Percentiles rank a stretch among this genome's conserved stretches.
These are phyloP conservation scores for Heterococcus sp. DNA, from an alignment of 108 stramenopile genomes.

Conservation along the genomic window DNA sequence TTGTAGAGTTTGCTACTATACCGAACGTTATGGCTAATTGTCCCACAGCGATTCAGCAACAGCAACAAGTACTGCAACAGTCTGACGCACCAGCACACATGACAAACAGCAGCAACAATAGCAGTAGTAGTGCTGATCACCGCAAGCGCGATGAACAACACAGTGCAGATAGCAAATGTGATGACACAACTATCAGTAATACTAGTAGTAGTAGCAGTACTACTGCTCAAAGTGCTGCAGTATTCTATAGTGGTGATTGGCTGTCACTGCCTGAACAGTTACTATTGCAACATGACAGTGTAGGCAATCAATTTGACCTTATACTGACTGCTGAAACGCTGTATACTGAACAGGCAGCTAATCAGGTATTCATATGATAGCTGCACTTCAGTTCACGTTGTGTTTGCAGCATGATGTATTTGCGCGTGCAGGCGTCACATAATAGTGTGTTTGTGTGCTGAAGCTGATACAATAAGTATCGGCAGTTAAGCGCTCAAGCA, in stretches of 20 bases:
- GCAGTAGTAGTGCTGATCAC: neutral
- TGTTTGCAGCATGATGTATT: too few species aligned
- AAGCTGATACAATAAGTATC: too few species aligned
- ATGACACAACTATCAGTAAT: neutral
- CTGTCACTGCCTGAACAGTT: neutral
- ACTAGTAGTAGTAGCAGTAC: neutral
- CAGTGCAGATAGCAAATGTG: too few species aligned
- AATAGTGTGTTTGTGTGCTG: too few species aligned
- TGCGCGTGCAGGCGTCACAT: too few species aligned
- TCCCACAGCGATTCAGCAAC: neutral
- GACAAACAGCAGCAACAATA: too few species aligned
- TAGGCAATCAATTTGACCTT: constrained; percentile 20
- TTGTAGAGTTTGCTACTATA: constrained; percentile 31
- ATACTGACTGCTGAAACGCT: constrained; percentile 47
- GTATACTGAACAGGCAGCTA: constrained; percentile 28
- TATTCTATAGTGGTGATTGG: neutral
- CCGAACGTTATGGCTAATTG: constrained; percentile 33
- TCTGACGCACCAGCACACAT: too few species aligned
- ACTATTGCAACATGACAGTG: neutral
- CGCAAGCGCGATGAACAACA: too few species aligned
- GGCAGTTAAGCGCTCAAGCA: too few species aligned
- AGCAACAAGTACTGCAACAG: constrained; percentile 20
- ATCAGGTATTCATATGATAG: too few species aligned
- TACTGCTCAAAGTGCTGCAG: too few species aligned
- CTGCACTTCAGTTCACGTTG: too few species aligned